Base-by-base conservation (phyloP, 2,329 filamentous ascomycete species). In the Colletotrichum destructivum region DNA sequence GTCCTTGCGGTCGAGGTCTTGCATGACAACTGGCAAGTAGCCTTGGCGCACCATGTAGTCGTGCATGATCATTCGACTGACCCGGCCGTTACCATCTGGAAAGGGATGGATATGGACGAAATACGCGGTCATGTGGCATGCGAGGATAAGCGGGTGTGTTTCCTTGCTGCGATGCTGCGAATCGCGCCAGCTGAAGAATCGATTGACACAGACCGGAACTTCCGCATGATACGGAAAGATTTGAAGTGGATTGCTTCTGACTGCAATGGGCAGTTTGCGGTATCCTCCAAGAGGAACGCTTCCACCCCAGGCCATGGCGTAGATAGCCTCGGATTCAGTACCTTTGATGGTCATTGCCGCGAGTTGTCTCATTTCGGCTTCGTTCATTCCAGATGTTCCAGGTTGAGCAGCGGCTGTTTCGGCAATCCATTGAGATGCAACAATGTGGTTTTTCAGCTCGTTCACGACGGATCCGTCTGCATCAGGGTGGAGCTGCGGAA, bases 21-120 rank as follows among this genome's bases (percentile, higher is more conserved):
- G 59, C 21, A 76, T 64, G 21, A 76, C 66, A 18, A 74, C 62
- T 15, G 72, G 75, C 31, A 75, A 35, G 63, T 74, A 75, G 31
- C 74, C 75, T 66, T 78, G 74, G 23, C 75, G 73, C 35, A 75
- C 62, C 60, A 78, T 26, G 54, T 76, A 75, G 51, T 76, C 75
- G 16, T 76, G 75, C 73, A 74, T 74, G n/a, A 76, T 23, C 64
- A 76, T 72, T 18, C 75, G 67, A 31, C 69, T 72, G 55, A 72
- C 44, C 26, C 75, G 70, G 15, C 75, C 76, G n/a, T 77, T 77
- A 7, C 75, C 75, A 64, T 77, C 73, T 21, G 71, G 60, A 55
- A 77, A 77, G 35, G 76, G 76, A 62, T 78, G 71, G 54, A 76
- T 66, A 23, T 69, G 51, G 6, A 71, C 46, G 47, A 75, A 75